Conservation (phyloP, 768 basidiomycete genomes). For the Pulveroboletus sp. region DNA sequence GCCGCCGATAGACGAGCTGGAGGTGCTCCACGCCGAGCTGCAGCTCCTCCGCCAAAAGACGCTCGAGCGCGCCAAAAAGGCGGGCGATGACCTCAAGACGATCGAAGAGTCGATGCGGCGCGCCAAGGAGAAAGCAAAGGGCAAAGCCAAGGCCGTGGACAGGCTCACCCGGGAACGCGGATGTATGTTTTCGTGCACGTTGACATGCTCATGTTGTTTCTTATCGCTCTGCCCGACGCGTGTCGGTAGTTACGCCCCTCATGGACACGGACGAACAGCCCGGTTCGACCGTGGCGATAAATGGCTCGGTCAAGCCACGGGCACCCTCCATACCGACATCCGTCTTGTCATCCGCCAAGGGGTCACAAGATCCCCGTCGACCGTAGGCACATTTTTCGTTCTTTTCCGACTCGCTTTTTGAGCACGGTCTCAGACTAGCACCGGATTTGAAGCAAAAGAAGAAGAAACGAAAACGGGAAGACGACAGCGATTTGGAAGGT, state of each 20-base stretch:
- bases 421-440: constrained; percentile 20
- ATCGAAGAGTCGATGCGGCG: constrained; percentile 76
- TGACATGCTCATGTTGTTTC: too few relatives aligned
- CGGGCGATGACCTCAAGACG: constrained; percentile 67
- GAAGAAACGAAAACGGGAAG: constrained; percentile 83
- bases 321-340: constrained; percentile 45
- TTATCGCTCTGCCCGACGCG: too few relatives aligned
- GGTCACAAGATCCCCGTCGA: constrained; percentile 62
- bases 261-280: constrained; percentile 50
- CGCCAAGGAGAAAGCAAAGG: constrained; percentile 73
- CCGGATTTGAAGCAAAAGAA: constrained; percentile 75
- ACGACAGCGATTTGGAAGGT: constrained; percentile 68
- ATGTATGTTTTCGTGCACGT: constrained; percentile 53
- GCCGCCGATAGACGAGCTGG: constrained; percentile 72
- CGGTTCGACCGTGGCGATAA: constrained; percentile 26
- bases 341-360: constrained; percentile 48
- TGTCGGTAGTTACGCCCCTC: constrained; percentile 45
- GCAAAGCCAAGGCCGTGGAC: constrained; percentile 68
- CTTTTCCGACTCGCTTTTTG: constrained; percentile 12
- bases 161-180: constrained; percentile 73
- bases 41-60: constrained; percentile 49
- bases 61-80: constrained; percentile 68
- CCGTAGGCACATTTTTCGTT: constrained; percentile 38
- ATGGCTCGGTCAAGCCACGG: constrained; percentile 45
- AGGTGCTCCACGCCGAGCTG: constrained; percentile 62